These are phyloP conservation scores for Colletotrichum orbiculare DNA, from an alignment of 2,329 filamentous ascomycete species.

Conservation along the genomic window DNA sequence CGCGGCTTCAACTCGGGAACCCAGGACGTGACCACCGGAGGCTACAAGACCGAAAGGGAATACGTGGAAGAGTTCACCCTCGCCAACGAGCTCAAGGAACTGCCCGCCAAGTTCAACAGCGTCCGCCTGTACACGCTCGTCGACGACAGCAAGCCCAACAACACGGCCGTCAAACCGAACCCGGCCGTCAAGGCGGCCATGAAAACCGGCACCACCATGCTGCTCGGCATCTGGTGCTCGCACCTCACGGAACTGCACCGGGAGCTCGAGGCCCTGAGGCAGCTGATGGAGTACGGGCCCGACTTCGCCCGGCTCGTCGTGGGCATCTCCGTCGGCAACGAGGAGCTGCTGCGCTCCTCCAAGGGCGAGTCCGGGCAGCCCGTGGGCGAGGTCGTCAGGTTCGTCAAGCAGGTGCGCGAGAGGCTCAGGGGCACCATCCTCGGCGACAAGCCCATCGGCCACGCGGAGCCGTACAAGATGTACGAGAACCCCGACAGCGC, in stretches of 20 bases:
- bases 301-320: conserved; percentile 57
- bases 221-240: conserved; percentile 63
- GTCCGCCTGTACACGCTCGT: conserved; percentile 12
- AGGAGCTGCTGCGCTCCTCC: conserved; percentile 62
- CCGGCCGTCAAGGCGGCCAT: conserved; percentile 74
- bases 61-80: conserved; percentile 1
- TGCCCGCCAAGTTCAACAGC: conserved; percentile 10
- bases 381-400: conserved; percentile 63
- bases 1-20: conserved; percentile 5
- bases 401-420: conserved; percentile 65
- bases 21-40: not conserved
- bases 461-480: conserved; percentile 66
- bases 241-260: conserved; percentile 50
- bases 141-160: not conserved
- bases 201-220: conserved; percentile 58
- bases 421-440: conserved; percentile 54
- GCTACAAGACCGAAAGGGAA: not conserved
- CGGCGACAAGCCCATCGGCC: conserved; percentile 55
- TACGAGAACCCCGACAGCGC: conserved; percentile 56
- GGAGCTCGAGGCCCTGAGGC: conserved; percentile 62
- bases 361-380: conserved; percentile 38
- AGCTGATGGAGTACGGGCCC: conserved; percentile 58
- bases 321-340: conserved; percentile 64
- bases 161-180: conserved; percentile 61
- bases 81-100: not conserved